phyloP scores from a whole-genome alignment of 2,329 filamentous ascomycete genomes.

The Escovopsis sp. region DNA sequence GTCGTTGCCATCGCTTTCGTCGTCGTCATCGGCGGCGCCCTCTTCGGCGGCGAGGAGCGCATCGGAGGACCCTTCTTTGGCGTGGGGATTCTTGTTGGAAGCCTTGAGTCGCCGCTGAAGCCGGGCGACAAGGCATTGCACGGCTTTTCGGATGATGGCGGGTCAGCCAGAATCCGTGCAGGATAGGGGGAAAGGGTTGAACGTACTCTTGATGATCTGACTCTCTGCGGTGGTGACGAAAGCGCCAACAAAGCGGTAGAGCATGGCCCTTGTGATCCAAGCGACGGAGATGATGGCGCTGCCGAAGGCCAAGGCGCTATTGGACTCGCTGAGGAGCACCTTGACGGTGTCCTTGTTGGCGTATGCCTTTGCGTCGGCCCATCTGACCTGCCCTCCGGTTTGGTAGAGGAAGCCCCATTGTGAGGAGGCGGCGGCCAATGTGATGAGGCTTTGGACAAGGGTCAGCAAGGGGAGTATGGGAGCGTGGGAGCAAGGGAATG shows the following conservation, averaged over 20 bases:
- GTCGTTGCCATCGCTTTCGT: conserved; percentile 3
- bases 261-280: conserved; percentile 10
- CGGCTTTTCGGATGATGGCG: not conserved
- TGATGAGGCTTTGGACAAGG: conserved; percentile 10
- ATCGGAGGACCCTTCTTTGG: conserved; percentile 2
- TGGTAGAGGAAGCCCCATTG: conserved; percentile 18
- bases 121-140: not conserved
- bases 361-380: conserved; percentile 16
- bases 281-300: conserved; percentile 10
- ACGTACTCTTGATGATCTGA: conserved; percentile 11
- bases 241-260: conserved; percentile 11
- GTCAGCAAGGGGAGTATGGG: conserved; percentile 6
- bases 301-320: conserved; percentile 11
- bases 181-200: not conserved
- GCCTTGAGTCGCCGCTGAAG: not conserved
- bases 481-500: not conserved
- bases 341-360: conserved; percentile 17
- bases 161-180: not conserved
- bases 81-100: not conserved
- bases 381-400: conserved; percentile 18
- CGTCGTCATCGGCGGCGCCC: conserved; percentile 2
- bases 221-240: conserved; percentile 10
- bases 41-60: not conserved
- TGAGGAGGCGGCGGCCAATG: conserved; percentile 14
- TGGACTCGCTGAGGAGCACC: conserved; percentile 16